These are phyloP conservation scores for baker's yeast (Saccharomyces cerevisiae) DNA, from an alignment of 805 yeast genomes.

Conservation along the genomic window DNA sequence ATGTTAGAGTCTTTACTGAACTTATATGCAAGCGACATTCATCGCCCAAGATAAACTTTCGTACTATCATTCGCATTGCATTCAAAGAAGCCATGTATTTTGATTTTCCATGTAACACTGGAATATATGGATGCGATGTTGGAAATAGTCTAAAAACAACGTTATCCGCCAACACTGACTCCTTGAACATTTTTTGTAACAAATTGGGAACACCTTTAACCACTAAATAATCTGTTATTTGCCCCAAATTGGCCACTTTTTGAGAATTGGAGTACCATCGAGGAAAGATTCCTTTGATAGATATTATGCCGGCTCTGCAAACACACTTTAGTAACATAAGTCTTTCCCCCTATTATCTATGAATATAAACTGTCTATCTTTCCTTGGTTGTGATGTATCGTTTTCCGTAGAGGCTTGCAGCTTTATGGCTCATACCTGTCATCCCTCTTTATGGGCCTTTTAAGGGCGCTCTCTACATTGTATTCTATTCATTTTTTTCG, in stretches of 20 bases:
- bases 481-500: not conserved
- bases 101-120: constrained; percentile 46
- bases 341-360: not conserved
- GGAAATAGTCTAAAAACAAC: constrained; percentile 52
- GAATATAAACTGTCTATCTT: not conserved
- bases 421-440: not conserved
- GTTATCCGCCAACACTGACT: constrained; percentile 36
- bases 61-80: constrained; percentile 45
- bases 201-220: constrained; percentile 42
- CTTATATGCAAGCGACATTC: constrained; percentile 44
- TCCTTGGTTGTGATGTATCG: not conserved
- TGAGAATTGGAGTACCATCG: constrained; percentile 2
- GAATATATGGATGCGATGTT: constrained; percentile 43
- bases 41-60: constrained; percentile 49
- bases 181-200: constrained; percentile 39
- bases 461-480: not conserved
- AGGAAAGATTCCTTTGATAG: not conserved
- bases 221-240: constrained; percentile 42
- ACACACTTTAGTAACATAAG: not conserved
- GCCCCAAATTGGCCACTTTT: constrained; percentile 39
- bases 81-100: constrained; percentile 51
- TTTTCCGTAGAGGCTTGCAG: not conserved
- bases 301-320: not conserved
- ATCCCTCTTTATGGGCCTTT: not conserved
- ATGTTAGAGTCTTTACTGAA: constrained; percentile 24